Evolutionary conservation across 2,329 filamentous ascomycete genomes (phyloP).

Genomic region (Botrytis paeoniae): DNA sequence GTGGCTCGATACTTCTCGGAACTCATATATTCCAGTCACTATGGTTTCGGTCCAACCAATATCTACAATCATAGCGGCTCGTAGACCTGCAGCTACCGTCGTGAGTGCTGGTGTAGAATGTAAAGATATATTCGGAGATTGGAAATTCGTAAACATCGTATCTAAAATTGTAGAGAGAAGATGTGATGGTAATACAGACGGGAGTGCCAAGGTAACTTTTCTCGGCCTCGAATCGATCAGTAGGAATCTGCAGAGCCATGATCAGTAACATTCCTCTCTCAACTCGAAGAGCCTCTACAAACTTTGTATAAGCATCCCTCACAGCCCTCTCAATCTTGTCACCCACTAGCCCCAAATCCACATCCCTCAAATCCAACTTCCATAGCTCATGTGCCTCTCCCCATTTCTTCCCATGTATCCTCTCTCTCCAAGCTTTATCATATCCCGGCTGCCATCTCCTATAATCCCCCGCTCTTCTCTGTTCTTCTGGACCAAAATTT

Average conservation of each 20-base stretch:
- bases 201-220: constrained; percentile 71
- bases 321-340: constrained; percentile 84
- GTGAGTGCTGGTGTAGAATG: constrained; percentile 74
- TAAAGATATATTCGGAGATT: constrained; percentile 76
- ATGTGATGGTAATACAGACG: constrained; percentile 73
- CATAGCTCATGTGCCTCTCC: constrained; percentile 71
- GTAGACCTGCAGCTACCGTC: constrained; percentile 74
- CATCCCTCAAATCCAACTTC: constrained; percentile 66
- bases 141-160: constrained; percentile 76
- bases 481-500: constrained; percentile 70
- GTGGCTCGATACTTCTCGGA: constrained; percentile 70
- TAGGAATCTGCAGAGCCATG: constrained; percentile 48
- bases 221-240: constrained; percentile 74
- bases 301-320: constrained; percentile 79
- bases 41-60: constrained; percentile 90
- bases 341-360: constrained; percentile 76
- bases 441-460: constrained; percentile 62
- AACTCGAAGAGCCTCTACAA: constrained; percentile 45
- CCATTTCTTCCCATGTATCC: constrained; percentile 53
- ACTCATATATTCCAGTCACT: constrained; percentile 86
- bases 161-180: constrained; percentile 73
- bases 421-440: constrained; percentile 47
- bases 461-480: constrained; percentile 78
- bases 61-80: constrained; percentile 84
- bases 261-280: constrained; percentile 15